These are phyloP conservation scores for Lumnitzera littorea DNA, from an alignment of 345 rosid genomes.

Conservation along the genomic window DNA sequence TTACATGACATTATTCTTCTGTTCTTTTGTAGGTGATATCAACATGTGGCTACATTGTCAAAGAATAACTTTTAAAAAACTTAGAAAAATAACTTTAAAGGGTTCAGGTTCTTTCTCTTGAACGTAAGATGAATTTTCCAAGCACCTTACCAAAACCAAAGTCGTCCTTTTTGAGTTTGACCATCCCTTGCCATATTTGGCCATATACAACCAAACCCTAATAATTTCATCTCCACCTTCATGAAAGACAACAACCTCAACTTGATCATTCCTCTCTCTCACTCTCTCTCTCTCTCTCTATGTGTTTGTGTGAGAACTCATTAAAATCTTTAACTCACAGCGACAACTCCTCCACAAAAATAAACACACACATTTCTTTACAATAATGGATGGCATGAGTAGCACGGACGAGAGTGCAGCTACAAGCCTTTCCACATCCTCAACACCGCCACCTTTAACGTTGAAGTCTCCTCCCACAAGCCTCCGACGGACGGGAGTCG, in stretches of 20 bases:
- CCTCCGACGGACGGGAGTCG: conserved; percentile 22
- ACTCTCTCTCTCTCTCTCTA: not conserved
- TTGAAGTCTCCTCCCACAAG: conserved; percentile 14
- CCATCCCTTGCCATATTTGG: too few species aligned
- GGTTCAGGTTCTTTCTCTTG: too few species aligned
- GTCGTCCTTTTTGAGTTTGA: too few species aligned
- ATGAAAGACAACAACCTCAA: not conserved
- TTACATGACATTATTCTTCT: too few species aligned
- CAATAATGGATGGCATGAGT: conserved; percentile 12
- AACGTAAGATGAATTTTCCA: too few species aligned
- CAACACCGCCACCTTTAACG: conserved; percentile 7
- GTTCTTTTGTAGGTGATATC: too few species aligned
- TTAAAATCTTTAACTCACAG: conserved; percentile 3
- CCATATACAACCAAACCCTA: too few species aligned
- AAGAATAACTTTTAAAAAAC: too few species aligned
- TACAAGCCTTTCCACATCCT: conserved; percentile 19
- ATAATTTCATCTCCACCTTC: too few species aligned
- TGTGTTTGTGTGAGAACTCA: conserved; percentile 11
- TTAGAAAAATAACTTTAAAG: too few species aligned
- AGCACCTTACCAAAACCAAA: too few species aligned
- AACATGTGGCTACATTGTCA: too few species aligned
- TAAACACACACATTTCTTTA: not conserved
- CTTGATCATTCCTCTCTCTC: not conserved
- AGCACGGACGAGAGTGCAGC: conserved; percentile 27
- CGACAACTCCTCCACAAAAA: conserved; percentile 1